These are phyloP conservation scores for Apiosordaria backusii DNA, from an alignment of 495 filamentous ascomycete species.

Conservation along the genomic window DNA sequence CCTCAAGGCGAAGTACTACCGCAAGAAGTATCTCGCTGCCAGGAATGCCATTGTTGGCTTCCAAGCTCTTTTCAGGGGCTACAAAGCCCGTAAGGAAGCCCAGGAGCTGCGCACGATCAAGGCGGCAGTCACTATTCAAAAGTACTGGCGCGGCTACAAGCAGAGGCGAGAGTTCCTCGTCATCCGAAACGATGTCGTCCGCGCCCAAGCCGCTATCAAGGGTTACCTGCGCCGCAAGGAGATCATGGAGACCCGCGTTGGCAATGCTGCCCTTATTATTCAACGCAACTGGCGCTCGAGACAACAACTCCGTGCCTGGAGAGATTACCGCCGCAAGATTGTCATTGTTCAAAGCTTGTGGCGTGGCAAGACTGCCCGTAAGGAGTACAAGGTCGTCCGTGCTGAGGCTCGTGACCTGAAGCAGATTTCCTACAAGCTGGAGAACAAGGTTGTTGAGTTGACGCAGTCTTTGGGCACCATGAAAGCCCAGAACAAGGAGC, in stretches of 20 bases:
- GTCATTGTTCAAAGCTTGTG: constrained; percentile 90
- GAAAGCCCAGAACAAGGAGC: constrained; percentile 86
- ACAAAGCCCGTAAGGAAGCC: constrained; percentile 70
- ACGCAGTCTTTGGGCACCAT: constrained; percentile 90
- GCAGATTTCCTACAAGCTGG: constrained; percentile 97
- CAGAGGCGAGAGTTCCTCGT: constrained; percentile 71
- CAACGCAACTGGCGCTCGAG: constrained; percentile 86
- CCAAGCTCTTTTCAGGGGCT: constrained; percentile 70
- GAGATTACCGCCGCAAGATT: constrained; percentile 82
- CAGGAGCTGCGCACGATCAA: constrained; percentile 77
- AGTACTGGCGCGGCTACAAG: constrained; percentile 88
- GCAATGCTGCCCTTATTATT: constrained; percentile 87
- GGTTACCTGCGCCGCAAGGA: constrained; percentile 82
- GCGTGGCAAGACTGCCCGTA: constrained; percentile 79
- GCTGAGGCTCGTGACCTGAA: constrained; percentile 97
- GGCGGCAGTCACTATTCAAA: constrained; percentile 90
- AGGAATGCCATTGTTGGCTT: constrained; percentile 73
- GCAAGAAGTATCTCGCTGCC: constrained; percentile 85
- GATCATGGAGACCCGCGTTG: constrained; percentile 89
- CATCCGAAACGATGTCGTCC: constrained; percentile 76
- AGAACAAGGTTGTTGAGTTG: constrained; percentile 98
- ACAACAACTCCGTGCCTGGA: constrained; percentile 73
- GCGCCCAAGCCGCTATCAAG: constrained; percentile 84
- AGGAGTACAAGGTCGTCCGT: constrained; percentile 80
- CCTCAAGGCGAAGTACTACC: constrained; percentile 88